Base-by-base conservation (phyloP, 2,329 filamentous ascomycete species). In the Sporothrix globosa region DNA sequence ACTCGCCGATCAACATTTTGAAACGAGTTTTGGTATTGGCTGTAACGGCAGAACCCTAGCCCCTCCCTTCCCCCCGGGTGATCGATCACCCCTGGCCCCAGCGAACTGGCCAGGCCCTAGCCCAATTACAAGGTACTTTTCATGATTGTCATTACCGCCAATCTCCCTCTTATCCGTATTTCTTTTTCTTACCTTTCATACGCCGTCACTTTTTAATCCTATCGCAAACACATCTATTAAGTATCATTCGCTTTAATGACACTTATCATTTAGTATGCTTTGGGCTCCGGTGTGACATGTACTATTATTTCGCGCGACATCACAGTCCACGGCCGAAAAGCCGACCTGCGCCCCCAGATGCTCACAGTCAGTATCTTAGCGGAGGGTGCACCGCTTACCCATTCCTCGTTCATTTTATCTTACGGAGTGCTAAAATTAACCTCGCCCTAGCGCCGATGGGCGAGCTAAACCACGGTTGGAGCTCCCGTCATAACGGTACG, bases 1-100 rank as follows among this genome's bases (percentile, higher is more conserved):
- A 48, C 72, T 72, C 73, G 75, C 44, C 67, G 75, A 77, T 77
- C 74, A 53, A 34, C 72, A 68, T 73, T 72, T 73, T 77, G 76
- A 78, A 77, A 78, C 76, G 17, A 56, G 58, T 66, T 66, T 74
- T 48, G 0, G 46, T 14, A 54, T 67, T 70, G 63, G 53, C 44
- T 70, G 53, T 52, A 52, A 56, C 60, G 68, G 50, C 68, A 39
- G 11, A 21, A 56, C n/a, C 30, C 41, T 34, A n/a, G 17, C 5
- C 53, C 27, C 27, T 30, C 27, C 27, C 27, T 4, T 4, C 27
- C 27, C 53, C 44, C 27, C 13, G 6, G 24, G 48, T 5, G 39
- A 30, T 13, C 56, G 56, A 27, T 63, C 17, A 65, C 61, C 61
- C 61, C 61, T 65, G 61, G 44, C 34, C 27, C 27, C 30, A 34